phyloP scores from a whole-genome alignment of 176 grass and related monocot species.

The Oryza meridionalis region DNA sequence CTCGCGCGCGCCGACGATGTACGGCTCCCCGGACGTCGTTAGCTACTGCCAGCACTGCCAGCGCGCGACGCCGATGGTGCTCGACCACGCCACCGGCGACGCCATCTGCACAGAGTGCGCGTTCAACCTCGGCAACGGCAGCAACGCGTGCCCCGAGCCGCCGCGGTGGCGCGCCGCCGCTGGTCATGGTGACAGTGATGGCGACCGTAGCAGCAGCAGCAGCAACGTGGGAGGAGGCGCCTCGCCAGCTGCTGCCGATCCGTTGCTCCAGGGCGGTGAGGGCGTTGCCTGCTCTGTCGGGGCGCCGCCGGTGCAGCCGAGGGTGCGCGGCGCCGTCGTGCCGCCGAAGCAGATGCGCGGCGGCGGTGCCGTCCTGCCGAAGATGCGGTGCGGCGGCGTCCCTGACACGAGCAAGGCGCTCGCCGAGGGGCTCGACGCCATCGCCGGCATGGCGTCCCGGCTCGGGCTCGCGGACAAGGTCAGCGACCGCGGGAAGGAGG shows the following conservation, averaged over 20 bases:
- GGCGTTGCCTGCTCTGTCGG: neutral
- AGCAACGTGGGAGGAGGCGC: neutral
- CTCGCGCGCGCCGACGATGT: neutral
- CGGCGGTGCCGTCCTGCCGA: neutral
- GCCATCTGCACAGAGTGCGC: constrained; percentile 24
- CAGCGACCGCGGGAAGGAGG: constrained; percentile 24
- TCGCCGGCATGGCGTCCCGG: constrained; percentile 30
- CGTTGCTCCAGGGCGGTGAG: no score
- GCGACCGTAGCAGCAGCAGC: neutral
- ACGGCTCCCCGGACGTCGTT: neutral
- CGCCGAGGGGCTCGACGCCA: neutral
- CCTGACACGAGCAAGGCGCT: neutral
- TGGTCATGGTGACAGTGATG: neutral
- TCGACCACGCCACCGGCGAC: constrained; percentile 20
- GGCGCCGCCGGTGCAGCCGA: neutral
- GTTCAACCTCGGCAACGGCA: neutral
- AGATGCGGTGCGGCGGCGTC: constrained; percentile 1
- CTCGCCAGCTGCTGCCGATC: neutral
- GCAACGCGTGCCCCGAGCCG: constrained; percentile 7
- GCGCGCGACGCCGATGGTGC: neutral
- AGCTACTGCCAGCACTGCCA: constrained; percentile 46
- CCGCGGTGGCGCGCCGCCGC: neutral
- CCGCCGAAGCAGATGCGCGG: constrained; percentile 16
- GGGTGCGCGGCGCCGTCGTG: neutral
- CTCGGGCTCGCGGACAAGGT: constrained; percentile 21